Evolutionary conservation across 805 yeast genomes (phyloP).

Genomic region (Wickerhamiella allomyrinae): DNA sequence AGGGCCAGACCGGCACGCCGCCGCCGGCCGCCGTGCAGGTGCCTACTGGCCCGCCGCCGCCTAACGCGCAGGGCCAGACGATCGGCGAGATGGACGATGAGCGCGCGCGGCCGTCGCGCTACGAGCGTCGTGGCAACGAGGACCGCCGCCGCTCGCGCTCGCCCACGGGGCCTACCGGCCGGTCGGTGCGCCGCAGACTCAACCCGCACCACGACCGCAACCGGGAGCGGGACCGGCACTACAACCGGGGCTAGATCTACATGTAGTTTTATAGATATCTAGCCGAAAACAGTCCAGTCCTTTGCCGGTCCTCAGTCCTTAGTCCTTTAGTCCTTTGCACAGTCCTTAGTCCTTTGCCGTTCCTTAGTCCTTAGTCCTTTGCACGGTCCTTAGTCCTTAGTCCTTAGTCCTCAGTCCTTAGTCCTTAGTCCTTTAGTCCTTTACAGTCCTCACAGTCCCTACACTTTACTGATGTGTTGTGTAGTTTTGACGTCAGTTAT

Average conservation of each 20-base stretch:
- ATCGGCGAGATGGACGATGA: constrained; percentile 6
- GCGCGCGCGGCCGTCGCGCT: constrained; percentile 16
- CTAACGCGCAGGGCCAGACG: neutral
- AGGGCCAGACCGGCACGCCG: constrained; percentile 9
- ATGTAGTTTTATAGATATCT: too few relatives aligned
- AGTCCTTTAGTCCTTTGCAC: too few relatives aligned
- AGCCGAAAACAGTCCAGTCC: too few relatives aligned
- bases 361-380: too few relatives aligned
- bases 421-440: too few relatives aligned
- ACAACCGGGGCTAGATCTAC: constrained; percentile 6
- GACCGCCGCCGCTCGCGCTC: constrained; percentile 20
- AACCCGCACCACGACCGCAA: constrained; percentile 16
- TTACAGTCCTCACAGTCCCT: too few relatives aligned
- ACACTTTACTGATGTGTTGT: too few relatives aligned
- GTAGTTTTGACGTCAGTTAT: too few relatives aligned
- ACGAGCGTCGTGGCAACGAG: constrained; percentile 18
- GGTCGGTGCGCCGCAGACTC: constrained; percentile 11
- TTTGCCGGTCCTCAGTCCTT: too few relatives aligned
- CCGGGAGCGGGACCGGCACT: constrained; percentile 10
- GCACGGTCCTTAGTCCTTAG: too few relatives aligned
- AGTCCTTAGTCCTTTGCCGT: too few relatives aligned
- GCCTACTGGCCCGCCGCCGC: constrained; percentile 2
- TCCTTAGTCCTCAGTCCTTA: too few relatives aligned
- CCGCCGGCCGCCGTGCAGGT: constrained; percentile 4
- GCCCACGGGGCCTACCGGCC: constrained; percentile 9